These are phyloP conservation scores for Samsoniella hepiali DNA, from an alignment of 2,329 filamentous ascomycete species.

Conservation along the genomic window DNA sequence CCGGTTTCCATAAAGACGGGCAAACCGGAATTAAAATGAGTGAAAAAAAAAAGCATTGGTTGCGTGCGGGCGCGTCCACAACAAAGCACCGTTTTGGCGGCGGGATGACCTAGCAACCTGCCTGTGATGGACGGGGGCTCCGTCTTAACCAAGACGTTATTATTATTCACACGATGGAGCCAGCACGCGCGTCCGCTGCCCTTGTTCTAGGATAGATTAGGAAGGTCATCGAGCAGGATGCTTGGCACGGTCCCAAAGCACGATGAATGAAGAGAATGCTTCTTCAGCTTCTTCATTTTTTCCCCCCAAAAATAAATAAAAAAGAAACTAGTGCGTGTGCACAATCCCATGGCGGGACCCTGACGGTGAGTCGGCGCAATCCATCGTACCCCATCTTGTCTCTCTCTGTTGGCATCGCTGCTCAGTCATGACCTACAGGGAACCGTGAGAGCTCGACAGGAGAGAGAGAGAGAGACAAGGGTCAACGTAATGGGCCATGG, in stretches of 20 bases:
- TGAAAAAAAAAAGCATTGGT: too few species aligned
- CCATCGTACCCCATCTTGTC: background rate
- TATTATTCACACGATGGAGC: slow-evolving; percentile 9
- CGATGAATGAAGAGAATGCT: too few species aligned
- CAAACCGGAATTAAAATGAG: too few species aligned
- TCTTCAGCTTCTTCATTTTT: too few species aligned
- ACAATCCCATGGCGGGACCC: background rate
- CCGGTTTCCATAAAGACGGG: too few species aligned
- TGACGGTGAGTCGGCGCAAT: background rate
- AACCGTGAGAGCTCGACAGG: background rate
- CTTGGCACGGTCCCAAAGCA: background rate
- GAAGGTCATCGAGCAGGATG: background rate
- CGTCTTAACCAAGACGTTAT: background rate
- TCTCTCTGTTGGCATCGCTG: background rate
- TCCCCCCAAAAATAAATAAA: too few species aligned
- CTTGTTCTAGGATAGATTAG: background rate
- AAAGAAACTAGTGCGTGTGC: background rate
- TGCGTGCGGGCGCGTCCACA: too few species aligned
- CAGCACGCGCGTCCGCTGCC: background rate
- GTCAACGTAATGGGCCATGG: slow-evolving; percentile 5
- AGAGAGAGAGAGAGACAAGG: background rate
- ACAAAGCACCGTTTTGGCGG: too few species aligned
- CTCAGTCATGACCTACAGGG: background rate
- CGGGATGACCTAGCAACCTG: too few species aligned
- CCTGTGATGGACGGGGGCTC: background rate